Evolutionary conservation across 108 stramenopile genomes (phyloP).

Genomic region (Fragilariopsis cylindrus): DNA sequence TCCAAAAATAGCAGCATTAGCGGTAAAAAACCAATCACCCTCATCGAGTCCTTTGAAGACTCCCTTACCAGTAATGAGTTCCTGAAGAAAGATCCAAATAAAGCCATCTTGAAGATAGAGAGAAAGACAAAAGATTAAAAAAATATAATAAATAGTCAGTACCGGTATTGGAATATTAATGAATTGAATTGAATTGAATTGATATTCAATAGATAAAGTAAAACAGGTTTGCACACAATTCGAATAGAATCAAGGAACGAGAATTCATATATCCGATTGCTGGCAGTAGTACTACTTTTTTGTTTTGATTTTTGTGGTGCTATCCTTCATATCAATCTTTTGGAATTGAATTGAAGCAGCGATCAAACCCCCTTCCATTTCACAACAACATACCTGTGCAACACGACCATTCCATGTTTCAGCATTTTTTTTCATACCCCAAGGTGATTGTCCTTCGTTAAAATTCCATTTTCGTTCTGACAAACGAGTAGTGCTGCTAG

Average conservation of each 20-base stretch:
- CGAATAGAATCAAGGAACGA: neutral
- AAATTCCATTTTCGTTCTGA: constrained; percentile 87
- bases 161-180: neutral
- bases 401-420: constrained; percentile 93
- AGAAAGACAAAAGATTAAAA: neutral
- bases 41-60: constrained; percentile 74
- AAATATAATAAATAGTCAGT: neutral
- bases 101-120: constrained; percentile 68
- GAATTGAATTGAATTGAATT: too few species aligned
- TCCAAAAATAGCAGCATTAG: constrained; percentile 43
- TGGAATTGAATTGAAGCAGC: too few species aligned
- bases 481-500: constrained; percentile 21
- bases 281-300: too few species aligned
- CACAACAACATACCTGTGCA: constrained; percentile 58
- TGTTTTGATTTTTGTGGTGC: too few species aligned
- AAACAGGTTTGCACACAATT: too few species aligned
- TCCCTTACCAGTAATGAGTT: constrained; percentile 78
- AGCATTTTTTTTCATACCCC: constrained; percentile 86
- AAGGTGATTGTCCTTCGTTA: constrained; percentile 83
- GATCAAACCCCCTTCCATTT: too few species aligned
- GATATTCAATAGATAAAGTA: too few species aligned
- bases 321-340: too few species aligned
- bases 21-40: constrained; percentile 61
- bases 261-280: neutral
- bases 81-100: constrained; percentile 75